These are phyloP conservation scores for Berberis thunbergii DNA, from an alignment of 164 flowering plant species.

Conservation along the genomic window DNA sequence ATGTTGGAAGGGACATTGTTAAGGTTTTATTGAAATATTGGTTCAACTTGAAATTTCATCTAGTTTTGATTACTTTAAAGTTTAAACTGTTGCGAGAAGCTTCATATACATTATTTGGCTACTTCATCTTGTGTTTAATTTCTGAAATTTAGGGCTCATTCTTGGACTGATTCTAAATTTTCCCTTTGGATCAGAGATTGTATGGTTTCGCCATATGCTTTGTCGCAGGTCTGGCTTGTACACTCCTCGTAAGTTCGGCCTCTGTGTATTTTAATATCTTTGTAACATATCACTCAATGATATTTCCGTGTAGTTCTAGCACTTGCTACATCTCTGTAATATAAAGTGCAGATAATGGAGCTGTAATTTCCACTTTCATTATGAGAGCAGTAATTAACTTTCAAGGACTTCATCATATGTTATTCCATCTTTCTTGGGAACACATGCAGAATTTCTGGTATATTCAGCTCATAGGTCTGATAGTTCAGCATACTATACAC, in stretches of 20 bases:
- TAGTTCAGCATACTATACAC: too few species aligned
- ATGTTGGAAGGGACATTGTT: too few species aligned
- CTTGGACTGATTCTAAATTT: conserved; percentile 2
- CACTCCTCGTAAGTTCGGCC: conserved; percentile 59
- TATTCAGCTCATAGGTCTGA: too few species aligned
- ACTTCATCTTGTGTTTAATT: neutral
- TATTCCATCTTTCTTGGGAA: too few species aligned
- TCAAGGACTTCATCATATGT: too few species aligned
- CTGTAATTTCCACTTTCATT: too few species aligned
- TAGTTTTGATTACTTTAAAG: neutral
- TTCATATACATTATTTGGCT: neutral
- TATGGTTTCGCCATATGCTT: conserved; percentile 83
- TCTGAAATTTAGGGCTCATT: neutral
- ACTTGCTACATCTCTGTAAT: neutral
- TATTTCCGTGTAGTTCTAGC: neutral
- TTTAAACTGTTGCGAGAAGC: neutral
- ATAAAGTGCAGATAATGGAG: too few species aligned
- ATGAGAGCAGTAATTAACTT: too few species aligned
- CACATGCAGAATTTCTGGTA: too few species aligned
- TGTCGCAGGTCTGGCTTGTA: conserved; percentile 65
- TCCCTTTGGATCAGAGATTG: conserved; percentile 44
- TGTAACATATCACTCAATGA: neutral
- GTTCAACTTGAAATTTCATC: too few species aligned
- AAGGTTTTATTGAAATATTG: too few species aligned
- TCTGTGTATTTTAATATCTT: neutral